Percentiles rank a stretch among this genome's conserved stretches.
These are phyloP conservation scores for Reutealis trisperma DNA, from an alignment of 345 rosid species.

Conservation along the genomic window DNA sequence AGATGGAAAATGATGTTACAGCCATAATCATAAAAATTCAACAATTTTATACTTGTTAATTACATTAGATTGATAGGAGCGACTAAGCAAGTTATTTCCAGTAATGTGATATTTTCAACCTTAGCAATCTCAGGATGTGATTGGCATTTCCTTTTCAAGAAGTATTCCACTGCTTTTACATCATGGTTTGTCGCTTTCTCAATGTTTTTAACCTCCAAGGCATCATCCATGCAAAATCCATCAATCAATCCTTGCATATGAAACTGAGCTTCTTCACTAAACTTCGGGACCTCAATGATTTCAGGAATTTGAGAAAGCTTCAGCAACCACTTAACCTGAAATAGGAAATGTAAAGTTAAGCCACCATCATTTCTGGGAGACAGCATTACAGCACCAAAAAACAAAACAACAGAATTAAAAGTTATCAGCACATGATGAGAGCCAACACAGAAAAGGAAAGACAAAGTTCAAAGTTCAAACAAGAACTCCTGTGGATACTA, in stretches of 20 bases:
- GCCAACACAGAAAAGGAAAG: not conserved
- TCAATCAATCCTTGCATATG: constrained; percentile 69
- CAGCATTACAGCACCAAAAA: not conserved
- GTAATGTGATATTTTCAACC: constrained; percentile 36
- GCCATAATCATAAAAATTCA: not conserved
- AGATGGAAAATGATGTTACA: not conserved
- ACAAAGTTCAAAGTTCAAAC: not conserved
- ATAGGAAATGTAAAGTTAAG: not conserved
- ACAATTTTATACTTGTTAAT: not conserved
- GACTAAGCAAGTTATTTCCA: not conserved
- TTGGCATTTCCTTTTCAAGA: constrained; percentile 84
- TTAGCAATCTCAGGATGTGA: constrained; percentile 76
- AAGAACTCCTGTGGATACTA: not conserved
- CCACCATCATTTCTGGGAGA: too few relatives aligned
- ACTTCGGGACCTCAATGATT: constrained; percentile 77
- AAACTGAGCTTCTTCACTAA: constrained; percentile 60
- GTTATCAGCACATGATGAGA: not conserved
- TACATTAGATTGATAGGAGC: not conserved
- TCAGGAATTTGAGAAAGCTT: constrained; percentile 82
- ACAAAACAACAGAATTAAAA: not conserved
- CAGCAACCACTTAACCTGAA: constrained; percentile 83
- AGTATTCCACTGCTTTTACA: constrained; percentile 94
- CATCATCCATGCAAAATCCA: constrained; percentile 69
- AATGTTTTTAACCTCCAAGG: constrained; percentile 71
- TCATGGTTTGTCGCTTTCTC: constrained; percentile 92